These are phyloP conservation scores for Schizophyllum commune DNA, from an alignment of 1,284 basidiomycete genomes.

Conservation along the genomic window DNA sequence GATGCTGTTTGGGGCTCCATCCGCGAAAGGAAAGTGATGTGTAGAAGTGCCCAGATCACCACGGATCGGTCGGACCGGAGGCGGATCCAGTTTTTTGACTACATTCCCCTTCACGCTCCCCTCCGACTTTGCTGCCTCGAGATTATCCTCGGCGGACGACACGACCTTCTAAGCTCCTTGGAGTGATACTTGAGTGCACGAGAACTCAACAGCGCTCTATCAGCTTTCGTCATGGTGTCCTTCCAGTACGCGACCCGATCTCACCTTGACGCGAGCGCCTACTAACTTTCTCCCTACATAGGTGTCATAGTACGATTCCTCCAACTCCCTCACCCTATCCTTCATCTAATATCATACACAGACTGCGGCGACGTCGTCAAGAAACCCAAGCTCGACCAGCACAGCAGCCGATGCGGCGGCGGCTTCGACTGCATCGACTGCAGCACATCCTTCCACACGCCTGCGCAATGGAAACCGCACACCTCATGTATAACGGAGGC, in stretches of 20 bases:
- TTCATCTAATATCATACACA: constrained; percentile 18
- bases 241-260: constrained; percentile 29
- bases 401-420: constrained; percentile 49
- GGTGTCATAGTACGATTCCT: constrained; percentile 33
- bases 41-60: too few relatives aligned
- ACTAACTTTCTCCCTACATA: constrained; percentile 13
- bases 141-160: too few relatives aligned
- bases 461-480: constrained; percentile 74
- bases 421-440: constrained; percentile 88
- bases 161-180: too few relatives aligned
- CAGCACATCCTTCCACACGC: constrained; percentile 68
- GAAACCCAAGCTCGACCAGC: constrained; percentile 83
- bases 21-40: too few relatives aligned
- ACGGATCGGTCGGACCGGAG: too few relatives aligned
- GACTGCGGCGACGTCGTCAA: constrained; percentile 81
- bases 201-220: too few relatives aligned
- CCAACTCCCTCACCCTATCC: neutral
- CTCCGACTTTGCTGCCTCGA: too few relatives aligned
- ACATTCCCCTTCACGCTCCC: too few relatives aligned
- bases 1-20: too few relatives aligned
- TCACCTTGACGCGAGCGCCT: neutral
- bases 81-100: too few relatives aligned
- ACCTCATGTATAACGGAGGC: constrained; percentile 84
- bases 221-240: constrained; percentile 25
- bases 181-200: too few relatives aligned